phyloP scores from a whole-genome alignment of 2,329 filamentous ascomycete genomes.

The Orbilia quercus region DNA sequence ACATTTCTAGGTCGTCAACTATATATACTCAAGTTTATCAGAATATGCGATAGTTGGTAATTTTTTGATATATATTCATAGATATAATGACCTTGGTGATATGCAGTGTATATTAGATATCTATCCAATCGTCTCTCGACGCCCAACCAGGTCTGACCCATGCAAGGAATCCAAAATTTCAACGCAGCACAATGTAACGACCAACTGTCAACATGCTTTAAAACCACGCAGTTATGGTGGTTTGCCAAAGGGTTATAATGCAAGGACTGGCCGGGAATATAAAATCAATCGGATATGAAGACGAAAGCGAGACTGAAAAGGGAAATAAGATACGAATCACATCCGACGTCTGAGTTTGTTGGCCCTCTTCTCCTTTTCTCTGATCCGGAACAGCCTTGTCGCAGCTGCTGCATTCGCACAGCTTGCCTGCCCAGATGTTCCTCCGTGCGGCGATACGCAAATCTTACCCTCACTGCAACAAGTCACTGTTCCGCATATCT shows the following conservation, averaged over 20 bases:
- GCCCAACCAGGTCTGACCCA: background rate
- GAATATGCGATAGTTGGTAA: too few species aligned
- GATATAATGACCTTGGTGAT: too few species aligned
- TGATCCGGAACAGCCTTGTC: conserved; percentile 22
- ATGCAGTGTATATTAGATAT: too few species aligned
- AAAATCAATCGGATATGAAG: background rate
- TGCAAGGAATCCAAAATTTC: background rate
- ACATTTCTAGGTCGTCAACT: too few species aligned
- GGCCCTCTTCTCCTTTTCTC: conserved; percentile 24
- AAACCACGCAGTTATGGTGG: too few species aligned
- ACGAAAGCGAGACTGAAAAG: background rate
- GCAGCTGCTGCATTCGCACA: conserved; percentile 16
- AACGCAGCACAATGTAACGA: background rate
- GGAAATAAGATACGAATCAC: background rate
- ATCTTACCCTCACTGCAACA: conserved; percentile 23
- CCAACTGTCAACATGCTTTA: too few species aligned
- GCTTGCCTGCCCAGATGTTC: background rate
- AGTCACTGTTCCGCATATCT: conserved; percentile 29
- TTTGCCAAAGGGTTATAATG: too few species aligned
- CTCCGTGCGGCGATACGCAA: conserved; percentile 28
- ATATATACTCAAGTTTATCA: too few species aligned
- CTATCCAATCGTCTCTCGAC: background rate
- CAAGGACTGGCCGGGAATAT: background rate
- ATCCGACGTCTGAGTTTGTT: background rate
- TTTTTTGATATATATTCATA: too few species aligned